phyloP scores from a whole-genome alignment of 2,329 filamentous ascomycete genomes.

The Sporothrix curviconia region DNA sequence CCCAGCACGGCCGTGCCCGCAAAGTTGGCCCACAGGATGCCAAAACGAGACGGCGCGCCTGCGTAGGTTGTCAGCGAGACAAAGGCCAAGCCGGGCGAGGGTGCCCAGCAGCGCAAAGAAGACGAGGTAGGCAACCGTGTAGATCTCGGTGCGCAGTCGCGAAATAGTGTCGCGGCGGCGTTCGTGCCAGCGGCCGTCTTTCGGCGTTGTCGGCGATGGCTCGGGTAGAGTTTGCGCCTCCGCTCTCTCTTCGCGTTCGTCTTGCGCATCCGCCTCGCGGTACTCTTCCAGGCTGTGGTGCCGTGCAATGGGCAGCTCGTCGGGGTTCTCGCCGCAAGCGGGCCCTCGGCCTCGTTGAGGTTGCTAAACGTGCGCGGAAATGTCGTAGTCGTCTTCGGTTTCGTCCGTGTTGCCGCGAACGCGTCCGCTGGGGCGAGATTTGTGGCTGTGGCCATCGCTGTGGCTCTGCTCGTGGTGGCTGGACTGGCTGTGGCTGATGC shows the following conservation, averaged over 20 bases:
- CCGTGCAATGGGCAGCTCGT: slow-evolving; percentile 30
- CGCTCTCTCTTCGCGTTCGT: slow-evolving; percentile 17
- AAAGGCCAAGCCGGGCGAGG: slow-evolving; percentile 71
- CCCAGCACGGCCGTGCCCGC: slow-evolving; percentile 77
- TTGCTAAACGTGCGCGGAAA: slow-evolving; percentile 35
- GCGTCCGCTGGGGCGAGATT: too few species aligned
- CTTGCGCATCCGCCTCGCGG: slow-evolving; percentile 25
- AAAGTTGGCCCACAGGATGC: slow-evolving; percentile 82
- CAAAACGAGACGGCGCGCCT: slow-evolving; percentile 63
- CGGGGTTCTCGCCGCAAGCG: slow-evolving; percentile 40
- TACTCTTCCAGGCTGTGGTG: slow-evolving; percentile 36
- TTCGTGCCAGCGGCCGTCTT: neutral
- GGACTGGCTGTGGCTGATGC: too few species aligned
- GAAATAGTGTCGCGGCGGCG: slow-evolving; percentile 40
- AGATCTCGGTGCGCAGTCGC: slow-evolving; percentile 49
- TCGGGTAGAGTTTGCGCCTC: too few species aligned
- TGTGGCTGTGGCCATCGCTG: too few species aligned
- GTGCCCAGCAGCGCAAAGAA: slow-evolving; percentile 83
- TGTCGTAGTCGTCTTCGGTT: slow-evolving; percentile 25
- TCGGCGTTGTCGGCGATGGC: neutral
- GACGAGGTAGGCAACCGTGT: slow-evolving; percentile 74
- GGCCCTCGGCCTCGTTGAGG: slow-evolving; percentile 35
- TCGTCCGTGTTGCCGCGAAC: neutral
- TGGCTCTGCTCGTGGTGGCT: too few species aligned
- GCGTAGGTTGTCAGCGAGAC: slow-evolving; percentile 74